Conservation (phyloP, 1,139 yeast genomes). For the Protomyces arabidopsidicola region DNA sequence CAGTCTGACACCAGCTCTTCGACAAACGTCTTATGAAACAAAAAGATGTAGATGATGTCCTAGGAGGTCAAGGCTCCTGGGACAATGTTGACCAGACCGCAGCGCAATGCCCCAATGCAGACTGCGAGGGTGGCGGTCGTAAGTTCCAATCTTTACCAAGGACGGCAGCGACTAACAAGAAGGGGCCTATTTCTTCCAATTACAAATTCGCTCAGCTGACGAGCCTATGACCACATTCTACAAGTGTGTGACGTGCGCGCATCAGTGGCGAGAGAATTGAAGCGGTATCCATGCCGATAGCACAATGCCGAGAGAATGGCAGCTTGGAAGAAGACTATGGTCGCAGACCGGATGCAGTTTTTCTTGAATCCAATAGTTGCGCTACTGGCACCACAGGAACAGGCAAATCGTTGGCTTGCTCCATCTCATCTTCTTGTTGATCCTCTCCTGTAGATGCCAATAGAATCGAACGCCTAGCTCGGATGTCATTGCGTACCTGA, state of each 20-base stretch:
- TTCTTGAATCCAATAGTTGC: not conserved
- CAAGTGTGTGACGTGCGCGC: constrained; percentile 78
- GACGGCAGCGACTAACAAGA: constrained; percentile 32
- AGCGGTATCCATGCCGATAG: not conserved
- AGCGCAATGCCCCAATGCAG: constrained; percentile 80
- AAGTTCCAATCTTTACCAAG: not conserved
- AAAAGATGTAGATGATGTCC: constrained; percentile 90
- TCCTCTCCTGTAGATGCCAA: not conserved
- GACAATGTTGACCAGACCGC: constrained; percentile 77
- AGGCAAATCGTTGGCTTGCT: not conserved
- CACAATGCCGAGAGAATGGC: no score
- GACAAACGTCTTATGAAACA: constrained; percentile 78
- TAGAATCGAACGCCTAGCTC: not conserved
- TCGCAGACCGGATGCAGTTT: no score
- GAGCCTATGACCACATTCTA: constrained; percentile 46
- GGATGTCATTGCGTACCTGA: not conserved
- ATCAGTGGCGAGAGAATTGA: constrained; percentile 95
- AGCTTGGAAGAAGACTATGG: no score
- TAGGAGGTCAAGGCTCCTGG: constrained; percentile 98
- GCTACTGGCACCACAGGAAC: not conserved
- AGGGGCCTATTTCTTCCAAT: constrained; percentile 93
- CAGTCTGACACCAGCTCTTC: constrained; percentile 46
- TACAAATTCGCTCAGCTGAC: constrained; percentile 56
- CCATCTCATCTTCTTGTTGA: not conserved
- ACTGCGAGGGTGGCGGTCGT: constrained; percentile 60